Evolutionary conservation across 352 stramenopile genomes (phyloP), one percentile per base, ranked within the genome.

Genomic region (Globisporangium polare): DNA sequence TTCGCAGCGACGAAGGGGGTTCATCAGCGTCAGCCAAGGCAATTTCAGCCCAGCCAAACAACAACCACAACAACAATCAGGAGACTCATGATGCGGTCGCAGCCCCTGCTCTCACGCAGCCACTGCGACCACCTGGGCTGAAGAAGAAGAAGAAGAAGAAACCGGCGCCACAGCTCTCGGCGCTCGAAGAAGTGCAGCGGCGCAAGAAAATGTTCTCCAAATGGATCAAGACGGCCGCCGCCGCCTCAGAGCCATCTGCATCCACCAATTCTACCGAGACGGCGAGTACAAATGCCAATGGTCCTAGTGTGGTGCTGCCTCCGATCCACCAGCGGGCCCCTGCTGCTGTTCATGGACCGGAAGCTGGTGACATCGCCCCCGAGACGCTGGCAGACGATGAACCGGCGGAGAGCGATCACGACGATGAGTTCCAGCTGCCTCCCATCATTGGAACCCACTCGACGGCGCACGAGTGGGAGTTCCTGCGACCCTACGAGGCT

Each of bases 121-220:
- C 47, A 13, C 5, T 41, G 31, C 35, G 45, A 26, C 54, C 54
- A 10, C 54, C 54, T 18, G 54, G 41, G 17, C 4, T n/a, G 9
- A 83, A 77, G 54, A 84, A 82, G 6, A 10, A 22, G 13, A 10
- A 22, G 17, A 51, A 59, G 12, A 83, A 76, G 33, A 73, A 63
- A 10, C 63, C 63, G 18, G 45, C 12, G 22, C 29, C 65, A 17
- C 61, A 63, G 29, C 50, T 74, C 2, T 75, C 69, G 2, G 74
- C 79, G 13, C 62, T 89, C 10, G 75, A 87, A 46, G 73, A 88
- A 22, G 77, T 89, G 3, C 71, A 90, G 54, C 83, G 81, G 27
- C 81, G 80, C 22, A 88, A 88, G 58, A 73, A 79, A 31, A 82
- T 90, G 73, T 91, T 90, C 60, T 73, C 81, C 2, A 90, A 71